phyloP scores from a whole-genome alignment of 2,329 filamentous ascomycete genomes.

The Xylaria sp. region DNA sequence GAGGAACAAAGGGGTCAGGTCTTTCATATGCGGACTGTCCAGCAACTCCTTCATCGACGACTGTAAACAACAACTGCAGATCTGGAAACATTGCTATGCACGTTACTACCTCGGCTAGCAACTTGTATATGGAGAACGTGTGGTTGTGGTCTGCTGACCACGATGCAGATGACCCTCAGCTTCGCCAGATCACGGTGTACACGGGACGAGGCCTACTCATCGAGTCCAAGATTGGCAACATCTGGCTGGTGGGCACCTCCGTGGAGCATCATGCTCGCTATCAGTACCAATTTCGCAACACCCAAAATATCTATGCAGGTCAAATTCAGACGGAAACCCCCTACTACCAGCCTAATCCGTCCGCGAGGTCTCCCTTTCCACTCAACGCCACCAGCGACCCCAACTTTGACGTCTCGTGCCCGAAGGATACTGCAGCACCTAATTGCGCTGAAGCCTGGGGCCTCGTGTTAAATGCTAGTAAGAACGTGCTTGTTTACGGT shows the following conservation, averaged over 20 bases:
- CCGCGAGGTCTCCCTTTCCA: slow-evolving; percentile 66
- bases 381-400: slow-evolving; percentile 58
- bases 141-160: slow-evolving; percentile 59
- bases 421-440: slow-evolving; percentile 42
- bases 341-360: slow-evolving; percentile 75
- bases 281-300: slow-evolving; percentile 72
- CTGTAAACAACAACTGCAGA: slow-evolving; percentile 51
- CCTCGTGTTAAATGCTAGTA: slow-evolving; percentile 67
- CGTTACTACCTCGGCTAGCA: slow-evolving; percentile 52
- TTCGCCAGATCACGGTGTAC: slow-evolving; percentile 60
- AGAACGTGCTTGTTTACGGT: slow-evolving; percentile 69
- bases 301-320: slow-evolving; percentile 71
- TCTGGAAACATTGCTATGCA: slow-evolving; percentile 57
- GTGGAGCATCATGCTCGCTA: slow-evolving; percentile 74
- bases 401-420: slow-evolving; percentile 61
- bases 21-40: slow-evolving; percentile 71
- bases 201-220: slow-evolving; percentile 61
- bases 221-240: slow-evolving; percentile 55
- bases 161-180: slow-evolving; percentile 58
- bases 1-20: slow-evolving; percentile 75
- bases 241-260: slow-evolving; percentile 73
- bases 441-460: slow-evolving; percentile 72
- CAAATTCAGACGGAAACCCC: slow-evolving; percentile 76
- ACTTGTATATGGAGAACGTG: slow-evolving; percentile 57
- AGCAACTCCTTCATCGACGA: slow-evolving; percentile 55